Conservation (phyloP, 2,329 filamentous ascomycete species). For the Mollisiaceae sp. region DNA sequence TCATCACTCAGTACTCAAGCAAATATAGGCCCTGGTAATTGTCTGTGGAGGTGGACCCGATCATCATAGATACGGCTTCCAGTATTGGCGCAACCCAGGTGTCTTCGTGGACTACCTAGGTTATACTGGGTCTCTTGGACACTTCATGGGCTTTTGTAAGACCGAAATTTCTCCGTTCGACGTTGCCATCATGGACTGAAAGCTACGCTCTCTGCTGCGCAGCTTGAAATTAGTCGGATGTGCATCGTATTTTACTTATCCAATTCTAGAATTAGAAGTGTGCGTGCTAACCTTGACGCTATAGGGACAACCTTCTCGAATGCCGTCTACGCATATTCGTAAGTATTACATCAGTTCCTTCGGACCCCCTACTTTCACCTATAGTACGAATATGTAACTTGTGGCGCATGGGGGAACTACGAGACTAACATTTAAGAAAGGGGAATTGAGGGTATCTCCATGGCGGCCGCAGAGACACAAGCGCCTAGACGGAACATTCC, state of each 20-base stretch:
- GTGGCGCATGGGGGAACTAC: background rate
- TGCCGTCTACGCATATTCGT: conserved; percentile 52
- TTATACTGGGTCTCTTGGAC: conserved; percentile 60
- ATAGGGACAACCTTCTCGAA: conserved; percentile 49
- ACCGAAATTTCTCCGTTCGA: conserved; percentile 20
- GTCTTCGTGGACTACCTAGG: conserved; percentile 73
- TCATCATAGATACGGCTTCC: conserved; percentile 64
- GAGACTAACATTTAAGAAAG: background rate
- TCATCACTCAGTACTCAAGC: too few species aligned
- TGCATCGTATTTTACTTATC: too few species aligned
- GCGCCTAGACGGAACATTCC: conserved; percentile 60
- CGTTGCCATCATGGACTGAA: too few species aligned
- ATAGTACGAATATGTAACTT: too few species aligned
- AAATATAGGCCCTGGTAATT: conserved; percentile 55
- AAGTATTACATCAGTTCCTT: background rate
- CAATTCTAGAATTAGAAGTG: background rate
- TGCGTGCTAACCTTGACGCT: background rate
- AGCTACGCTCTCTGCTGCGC: background rate
- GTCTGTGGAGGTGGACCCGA: conserved; percentile 67
- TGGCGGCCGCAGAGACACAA: conserved; percentile 60
- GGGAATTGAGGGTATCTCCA: conserved; percentile 57
- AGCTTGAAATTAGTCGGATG: too few species aligned
- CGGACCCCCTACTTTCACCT: too few species aligned
- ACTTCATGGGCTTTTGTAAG: conserved; percentile 56
- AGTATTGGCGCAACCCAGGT: conserved; percentile 72